Conservation (phyloP, 2,329 filamentous ascomycete genomes). For the Pezicula carpinea region DNA sequence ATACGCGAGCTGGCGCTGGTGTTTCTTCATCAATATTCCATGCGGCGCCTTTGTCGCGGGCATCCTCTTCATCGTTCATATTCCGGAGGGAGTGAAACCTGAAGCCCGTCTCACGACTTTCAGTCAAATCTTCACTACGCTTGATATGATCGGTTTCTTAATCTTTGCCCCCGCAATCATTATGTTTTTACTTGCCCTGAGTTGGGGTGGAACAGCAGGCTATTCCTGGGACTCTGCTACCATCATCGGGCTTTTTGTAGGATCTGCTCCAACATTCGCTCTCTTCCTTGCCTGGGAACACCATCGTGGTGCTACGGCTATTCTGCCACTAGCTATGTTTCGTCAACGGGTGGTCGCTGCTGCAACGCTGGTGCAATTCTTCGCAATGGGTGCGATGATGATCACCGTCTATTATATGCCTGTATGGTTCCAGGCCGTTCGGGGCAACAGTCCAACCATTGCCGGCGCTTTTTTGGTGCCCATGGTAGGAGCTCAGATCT, state of each 20-base stretch:
- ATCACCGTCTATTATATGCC: slow-evolving; percentile 15
- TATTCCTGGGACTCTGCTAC: slow-evolving; percentile 22
- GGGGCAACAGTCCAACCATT: slow-evolving; percentile 6
- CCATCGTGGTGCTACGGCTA: slow-evolving; percentile 17
- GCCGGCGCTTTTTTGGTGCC: slow-evolving; percentile 20
- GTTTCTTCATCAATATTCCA: slow-evolving; percentile 35
- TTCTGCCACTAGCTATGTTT: slow-evolving; percentile 13
- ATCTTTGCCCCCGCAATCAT: background rate
- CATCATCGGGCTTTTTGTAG: slow-evolving; percentile 17
- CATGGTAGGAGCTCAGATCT: slow-evolving; percentile 4
- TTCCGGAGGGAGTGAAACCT: slow-evolving; percentile 15
- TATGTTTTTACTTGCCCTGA: slow-evolving; percentile 21
- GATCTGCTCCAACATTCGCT: slow-evolving; percentile 8
- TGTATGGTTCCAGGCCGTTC: slow-evolving; percentile 27
- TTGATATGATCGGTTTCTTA: slow-evolving; percentile 5
- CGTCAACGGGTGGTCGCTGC: slow-evolving; percentile 9
- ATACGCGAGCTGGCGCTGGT: slow-evolving; percentile 12
- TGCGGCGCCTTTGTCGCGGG: slow-evolving; percentile 29
- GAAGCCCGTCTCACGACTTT: slow-evolving; percentile 2
- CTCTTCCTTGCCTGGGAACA: slow-evolving; percentile 17
- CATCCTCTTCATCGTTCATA: slow-evolving; percentile 32
- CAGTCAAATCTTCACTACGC: background rate
- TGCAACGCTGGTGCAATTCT: slow-evolving; percentile 6
- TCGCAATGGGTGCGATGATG: slow-evolving; percentile 7
- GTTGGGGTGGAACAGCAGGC: slow-evolving; percentile 25